These are phyloP conservation scores for Boletus speciosus DNA, from an alignment of 768 basidiomycete genomes.

Conservation along the genomic window DNA sequence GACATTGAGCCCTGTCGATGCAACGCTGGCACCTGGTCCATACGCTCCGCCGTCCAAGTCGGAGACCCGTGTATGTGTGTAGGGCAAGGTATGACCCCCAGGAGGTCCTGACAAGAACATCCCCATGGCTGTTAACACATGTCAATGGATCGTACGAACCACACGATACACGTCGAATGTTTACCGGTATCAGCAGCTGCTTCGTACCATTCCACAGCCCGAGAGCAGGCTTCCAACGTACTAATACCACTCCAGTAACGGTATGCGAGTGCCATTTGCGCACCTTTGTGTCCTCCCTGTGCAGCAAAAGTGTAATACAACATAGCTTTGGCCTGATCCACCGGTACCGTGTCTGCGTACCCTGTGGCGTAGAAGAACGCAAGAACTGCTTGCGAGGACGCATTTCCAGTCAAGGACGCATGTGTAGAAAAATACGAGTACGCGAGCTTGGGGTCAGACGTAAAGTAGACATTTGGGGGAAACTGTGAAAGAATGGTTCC, in stretches of 20 bases:
- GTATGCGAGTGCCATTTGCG: conserved; percentile 92
- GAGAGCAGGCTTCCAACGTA: conserved; percentile 78
- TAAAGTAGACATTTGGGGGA: conserved; percentile 67
- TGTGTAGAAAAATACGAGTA: conserved; percentile 63
- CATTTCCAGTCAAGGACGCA: conserved; percentile 70
- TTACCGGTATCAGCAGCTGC: conserved; percentile 80
- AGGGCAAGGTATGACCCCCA: conserved; percentile 82
- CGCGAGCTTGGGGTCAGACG: conserved; percentile 57
- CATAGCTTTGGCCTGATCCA: conserved; percentile 78
- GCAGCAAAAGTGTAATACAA: conserved; percentile 94
- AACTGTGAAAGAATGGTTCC: conserved; percentile 41
- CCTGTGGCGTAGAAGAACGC: conserved; percentile 91
- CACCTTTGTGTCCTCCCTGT: conserved; percentile 79
- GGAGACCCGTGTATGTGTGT: conserved; percentile 77
- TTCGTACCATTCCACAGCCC: conserved; percentile 87
- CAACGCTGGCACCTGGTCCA: conserved; percentile 91
- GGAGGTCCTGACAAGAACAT: conserved; percentile 84
- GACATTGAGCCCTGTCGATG: conserved; percentile 76
- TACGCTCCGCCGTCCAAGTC: conserved; percentile 92
- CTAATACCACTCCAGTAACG: conserved; percentile 96
- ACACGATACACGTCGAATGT: conserved; percentile 25
- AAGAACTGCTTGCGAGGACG: conserved; percentile 79
- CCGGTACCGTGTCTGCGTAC: conserved; percentile 58
- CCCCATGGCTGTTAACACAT: conserved; percentile 57
- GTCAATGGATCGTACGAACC: background rate